Base-by-base conservation (phyloP, 2,329 filamentous ascomycete genomes). In the Boeremia lycopersici region DNA sequence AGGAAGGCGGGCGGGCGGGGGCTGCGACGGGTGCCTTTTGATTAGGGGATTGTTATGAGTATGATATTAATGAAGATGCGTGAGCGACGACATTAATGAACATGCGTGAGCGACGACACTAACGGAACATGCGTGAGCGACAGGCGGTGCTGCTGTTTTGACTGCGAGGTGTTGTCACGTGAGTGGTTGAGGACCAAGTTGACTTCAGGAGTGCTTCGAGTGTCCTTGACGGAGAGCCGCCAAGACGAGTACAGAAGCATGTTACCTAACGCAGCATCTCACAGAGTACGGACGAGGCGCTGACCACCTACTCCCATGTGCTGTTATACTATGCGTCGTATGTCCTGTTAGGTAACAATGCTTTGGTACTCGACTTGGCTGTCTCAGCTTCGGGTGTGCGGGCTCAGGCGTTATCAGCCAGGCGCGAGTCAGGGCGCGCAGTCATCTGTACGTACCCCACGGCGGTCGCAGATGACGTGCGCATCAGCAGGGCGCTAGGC, bases 11-110 rank as follows among this genome's bases (percentile, higher is more conserved):
- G 82, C 28, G 86, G 83, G 33, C 56, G 59, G 56, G 77, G 79
- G 13, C 73, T 96, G 64, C 84, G 91, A 61, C 84, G 90, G 64
- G 87, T 96, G 65, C 91, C 91, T 0, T 96, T 96, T 75, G 92
- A 90, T 74, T 99, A 35, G 61, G 42, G 6, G 6, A 2, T 35
- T 35, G 4, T n/a, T 7, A 35, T 35, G 15, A 35, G 7, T 4
- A 35, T 3, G 19, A 23, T 5, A 23, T 3, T 17, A 35, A 15
- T 35, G n/a, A n/a, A n/a, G n/a, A n/a, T n/a, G n/a, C n/a, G n/a
- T n/a, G n/a, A n/a, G n/a, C n/a, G n/a, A n/a, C n/a, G n/a, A n/a
- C n/a, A n/a, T n/a, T n/a, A n/a, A n/a, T n/a, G n/a, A n/a, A n/a
- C n/a, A n/a, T n/a, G n/a, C n/a, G n/a, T n/a, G n/a, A n/a, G n/a